Conservation (phyloP, 345 rosid species). For the Gossypium anomalum region DNA sequence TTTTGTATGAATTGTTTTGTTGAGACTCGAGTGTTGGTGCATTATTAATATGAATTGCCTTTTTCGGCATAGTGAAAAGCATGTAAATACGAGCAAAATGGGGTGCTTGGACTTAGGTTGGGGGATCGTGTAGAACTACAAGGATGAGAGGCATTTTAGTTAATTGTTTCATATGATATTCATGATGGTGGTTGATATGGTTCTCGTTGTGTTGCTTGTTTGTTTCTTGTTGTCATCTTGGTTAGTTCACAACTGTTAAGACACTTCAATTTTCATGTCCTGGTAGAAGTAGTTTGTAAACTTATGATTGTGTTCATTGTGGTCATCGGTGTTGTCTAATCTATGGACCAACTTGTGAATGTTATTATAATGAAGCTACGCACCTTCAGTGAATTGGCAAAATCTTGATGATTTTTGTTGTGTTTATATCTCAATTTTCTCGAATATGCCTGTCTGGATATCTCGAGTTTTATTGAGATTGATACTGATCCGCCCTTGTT, state of each 20-base stretch:
- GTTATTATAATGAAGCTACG: not conserved
- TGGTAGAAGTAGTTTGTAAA: not conserved
- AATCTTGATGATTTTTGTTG: not conserved
- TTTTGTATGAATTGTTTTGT: not conserved
- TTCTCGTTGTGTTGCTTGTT: not conserved
- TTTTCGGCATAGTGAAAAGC: not conserved
- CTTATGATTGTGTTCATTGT: not conserved
- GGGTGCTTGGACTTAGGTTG: not conserved
- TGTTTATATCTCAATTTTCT: not conserved
- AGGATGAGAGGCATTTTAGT: not conserved
- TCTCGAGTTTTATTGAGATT: not conserved
- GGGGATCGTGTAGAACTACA: not conserved
- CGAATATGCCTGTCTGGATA: not conserved
- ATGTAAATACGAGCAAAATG: not conserved
- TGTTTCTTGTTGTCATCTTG: not conserved
- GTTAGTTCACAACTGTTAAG: not conserved
- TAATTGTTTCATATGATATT: not conserved
- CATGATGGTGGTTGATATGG: not conserved
- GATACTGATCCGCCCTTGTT: conserved; percentile 22
- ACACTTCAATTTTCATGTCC: not conserved
- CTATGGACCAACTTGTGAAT: not conserved
- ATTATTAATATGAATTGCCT: not conserved
- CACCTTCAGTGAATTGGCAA: not conserved
- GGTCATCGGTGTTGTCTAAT: not conserved
- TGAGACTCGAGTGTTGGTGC: not conserved